These are phyloP conservation scores for Torulaspora maleeae DNA, from an alignment of 805 yeast genomes.

Conservation along the genomic window DNA sequence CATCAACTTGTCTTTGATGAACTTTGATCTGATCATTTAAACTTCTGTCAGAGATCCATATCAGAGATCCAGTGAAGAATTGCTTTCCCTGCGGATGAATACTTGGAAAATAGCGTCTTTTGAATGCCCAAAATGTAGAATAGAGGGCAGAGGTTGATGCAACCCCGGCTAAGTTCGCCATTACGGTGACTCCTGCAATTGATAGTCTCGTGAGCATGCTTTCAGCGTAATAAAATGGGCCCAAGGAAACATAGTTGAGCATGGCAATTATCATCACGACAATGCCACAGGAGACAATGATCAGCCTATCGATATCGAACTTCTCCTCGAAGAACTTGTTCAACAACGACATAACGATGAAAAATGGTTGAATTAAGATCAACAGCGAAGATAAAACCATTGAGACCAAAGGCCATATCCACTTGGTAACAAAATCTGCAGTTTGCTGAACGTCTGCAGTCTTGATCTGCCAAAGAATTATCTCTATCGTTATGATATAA, in stretches of 20 bases:
- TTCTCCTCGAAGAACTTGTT: conserved; percentile 32
- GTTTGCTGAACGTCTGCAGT: conserved; percentile 19
- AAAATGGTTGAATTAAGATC: conserved; percentile 31
- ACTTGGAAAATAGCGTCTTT: background rate
- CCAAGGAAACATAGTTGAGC: conserved; percentile 21
- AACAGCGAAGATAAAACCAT: conserved; percentile 20
- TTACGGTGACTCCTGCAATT: conserved; percentile 31
- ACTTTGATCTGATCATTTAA: conserved; percentile 18
- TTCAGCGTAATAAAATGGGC: conserved; percentile 30
- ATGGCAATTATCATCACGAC: conserved; percentile 14
- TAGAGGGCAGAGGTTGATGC: conserved; percentile 34
- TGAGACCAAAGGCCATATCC: conserved; percentile 31
- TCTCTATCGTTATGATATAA: conserved; percentile 30
- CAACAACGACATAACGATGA: conserved; percentile 27
- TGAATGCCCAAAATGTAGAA: conserved; percentile 22
- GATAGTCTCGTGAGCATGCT: conserved; percentile 34
- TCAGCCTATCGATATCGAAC: conserved; percentile 21
- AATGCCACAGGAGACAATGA: conserved; percentile 19
- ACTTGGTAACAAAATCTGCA: conserved; percentile 21
- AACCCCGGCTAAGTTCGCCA: conserved; percentile 34
- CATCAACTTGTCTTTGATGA: conserved; percentile 21
- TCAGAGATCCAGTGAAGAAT: conserved; percentile 10
- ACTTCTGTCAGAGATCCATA: conserved; percentile 27
- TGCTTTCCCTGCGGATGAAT: background rate
- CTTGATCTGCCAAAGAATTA: conserved; percentile 33